These are phyloP conservation scores for Urochloa ruziziensis DNA, from an alignment of 176 grass and related monocot genomes.

Conservation along the genomic window DNA sequence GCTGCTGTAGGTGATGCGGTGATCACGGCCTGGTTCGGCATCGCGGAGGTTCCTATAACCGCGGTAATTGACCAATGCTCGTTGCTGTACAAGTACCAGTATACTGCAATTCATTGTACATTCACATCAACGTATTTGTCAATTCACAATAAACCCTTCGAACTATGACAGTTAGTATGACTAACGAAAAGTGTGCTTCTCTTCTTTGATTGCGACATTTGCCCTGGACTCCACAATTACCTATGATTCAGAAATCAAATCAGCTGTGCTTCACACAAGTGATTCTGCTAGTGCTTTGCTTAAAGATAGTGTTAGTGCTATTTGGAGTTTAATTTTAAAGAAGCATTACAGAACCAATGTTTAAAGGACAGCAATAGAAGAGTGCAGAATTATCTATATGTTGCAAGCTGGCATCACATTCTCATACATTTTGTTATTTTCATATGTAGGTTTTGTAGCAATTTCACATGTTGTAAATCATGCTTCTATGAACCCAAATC, in stretches of 20 bases:
- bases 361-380: background rate
- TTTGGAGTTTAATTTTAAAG: background rate
- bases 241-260: background rate
- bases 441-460: background rate
- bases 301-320: background rate
- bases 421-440: background rate
- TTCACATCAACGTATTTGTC: background rate
- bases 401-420: background rate
- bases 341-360: background rate
- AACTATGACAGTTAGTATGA: too few species aligned
- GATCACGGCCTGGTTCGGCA: slow-evolving; percentile 45
- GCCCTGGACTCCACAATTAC: background rate
- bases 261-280: background rate
- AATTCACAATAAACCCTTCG: background rate
- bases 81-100: too few species aligned
- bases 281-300: too few species aligned
- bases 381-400: background rate
- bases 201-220: background rate
- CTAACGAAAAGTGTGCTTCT: background rate
- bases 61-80: slow-evolving; percentile 33
- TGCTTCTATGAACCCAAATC: background rate
- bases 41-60: slow-evolving; percentile 43
- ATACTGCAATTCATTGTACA: background rate
- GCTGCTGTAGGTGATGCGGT: slow-evolving; percentile 21
- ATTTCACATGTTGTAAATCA: background rate